phyloP scores from a whole-genome alignment of 2,329 filamentous ascomycete species.

The Rasamsonia emersonii region DNA sequence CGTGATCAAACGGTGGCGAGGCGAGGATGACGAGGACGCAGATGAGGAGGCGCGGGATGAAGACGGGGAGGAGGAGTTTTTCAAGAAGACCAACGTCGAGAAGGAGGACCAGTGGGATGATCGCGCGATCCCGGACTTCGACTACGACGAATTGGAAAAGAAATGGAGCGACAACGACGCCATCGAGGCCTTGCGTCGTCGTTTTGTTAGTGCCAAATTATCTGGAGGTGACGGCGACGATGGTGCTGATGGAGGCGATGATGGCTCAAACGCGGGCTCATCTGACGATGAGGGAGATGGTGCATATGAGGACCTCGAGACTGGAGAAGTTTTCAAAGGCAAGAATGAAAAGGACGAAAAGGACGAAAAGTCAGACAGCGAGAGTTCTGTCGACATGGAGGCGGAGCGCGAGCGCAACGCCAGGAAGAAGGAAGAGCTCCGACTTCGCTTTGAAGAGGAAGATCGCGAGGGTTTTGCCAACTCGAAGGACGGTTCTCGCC shows the following conservation, averaged over 20 bases:
- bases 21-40: conserved; percentile 55
- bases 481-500: conserved; percentile 74
- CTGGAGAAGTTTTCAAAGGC: conserved; percentile 49
- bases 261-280: conserved; percentile 44
- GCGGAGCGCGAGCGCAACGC: conserved; percentile 88
- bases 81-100: conserved; percentile 47
- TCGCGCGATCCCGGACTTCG: conserved; percentile 65
- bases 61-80: conserved; percentile 59
- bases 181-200: conserved; percentile 62
- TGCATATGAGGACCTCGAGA: conserved; percentile 78
- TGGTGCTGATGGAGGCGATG: conserved; percentile 50
- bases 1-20: conserved; percentile 71
- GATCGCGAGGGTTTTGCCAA: conserved; percentile 84
- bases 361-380: conserved; percentile 19
- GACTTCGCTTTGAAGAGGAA: conserved; percentile 91
- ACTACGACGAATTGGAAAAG: conserved; percentile 70
- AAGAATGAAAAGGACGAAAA: conserved; percentile 52
- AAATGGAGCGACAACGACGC: conserved; percentile 80
- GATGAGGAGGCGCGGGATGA: conserved; percentile 48
- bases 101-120: conserved; percentile 55
- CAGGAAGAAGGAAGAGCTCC: conserved; percentile 85
- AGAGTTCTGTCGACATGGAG: conserved; percentile 52
- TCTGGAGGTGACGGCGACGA: conserved; percentile 48
- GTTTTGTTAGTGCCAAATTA: conserved; percentile 65
- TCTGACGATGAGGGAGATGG: conserved; percentile 62